These are phyloP conservation scores for Protea cynaroides DNA, from an alignment of 164 flowering plant species.

Conservation along the genomic window DNA sequence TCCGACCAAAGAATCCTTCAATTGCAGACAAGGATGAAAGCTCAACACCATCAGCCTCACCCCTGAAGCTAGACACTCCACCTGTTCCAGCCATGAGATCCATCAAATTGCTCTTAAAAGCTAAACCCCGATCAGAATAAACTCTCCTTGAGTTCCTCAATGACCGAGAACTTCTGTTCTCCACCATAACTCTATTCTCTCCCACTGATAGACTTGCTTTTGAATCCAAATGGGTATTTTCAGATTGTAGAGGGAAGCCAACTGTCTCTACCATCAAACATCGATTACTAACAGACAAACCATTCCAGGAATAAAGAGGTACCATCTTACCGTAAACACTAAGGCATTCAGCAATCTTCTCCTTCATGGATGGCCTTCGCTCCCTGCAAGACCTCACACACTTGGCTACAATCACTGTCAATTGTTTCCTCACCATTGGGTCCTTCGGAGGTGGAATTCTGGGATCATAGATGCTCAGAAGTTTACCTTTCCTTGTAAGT, in stretches of 20 bases:
- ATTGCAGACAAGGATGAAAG: slow-evolving; percentile 9
- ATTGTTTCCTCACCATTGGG: slow-evolving; percentile 52
- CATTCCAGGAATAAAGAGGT: slow-evolving; percentile 63
- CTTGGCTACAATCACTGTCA: slow-evolving; percentile 66
- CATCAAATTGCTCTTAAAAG: slow-evolving; percentile 54
- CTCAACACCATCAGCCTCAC: slow-evolving; percentile 22
- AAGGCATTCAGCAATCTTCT: slow-evolving; percentile 60
- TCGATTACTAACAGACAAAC: slow-evolving; percentile 48
- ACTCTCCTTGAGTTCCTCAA: slow-evolving; percentile 45
- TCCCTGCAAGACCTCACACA: slow-evolving; percentile 86
- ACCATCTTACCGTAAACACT: slow-evolving; percentile 47
- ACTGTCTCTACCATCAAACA: slow-evolving; percentile 73
- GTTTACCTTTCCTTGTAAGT: slow-evolving; percentile 62
- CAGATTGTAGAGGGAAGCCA: slow-evolving; percentile 45
- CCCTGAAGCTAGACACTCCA: slow-evolving; percentile 22
- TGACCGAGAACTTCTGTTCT: slow-evolving; percentile 14
- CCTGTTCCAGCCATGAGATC: slow-evolving; percentile 60
- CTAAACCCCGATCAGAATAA: slow-evolving; percentile 58
- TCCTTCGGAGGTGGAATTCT: slow-evolving; percentile 66
- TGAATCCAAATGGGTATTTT: slow-evolving; percentile 16
- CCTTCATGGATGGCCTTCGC: slow-evolving; percentile 76
- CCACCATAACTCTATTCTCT: slow-evolving; percentile 22
- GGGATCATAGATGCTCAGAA: slow-evolving; percentile 56
- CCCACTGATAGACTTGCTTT: slow-evolving; percentile 15
- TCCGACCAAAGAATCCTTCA: slow-evolving; percentile 21